Base-by-base conservation (phyloP, 495 filamentous ascomycete genomes). In the Penicillium macrosclerotiorum region DNA sequence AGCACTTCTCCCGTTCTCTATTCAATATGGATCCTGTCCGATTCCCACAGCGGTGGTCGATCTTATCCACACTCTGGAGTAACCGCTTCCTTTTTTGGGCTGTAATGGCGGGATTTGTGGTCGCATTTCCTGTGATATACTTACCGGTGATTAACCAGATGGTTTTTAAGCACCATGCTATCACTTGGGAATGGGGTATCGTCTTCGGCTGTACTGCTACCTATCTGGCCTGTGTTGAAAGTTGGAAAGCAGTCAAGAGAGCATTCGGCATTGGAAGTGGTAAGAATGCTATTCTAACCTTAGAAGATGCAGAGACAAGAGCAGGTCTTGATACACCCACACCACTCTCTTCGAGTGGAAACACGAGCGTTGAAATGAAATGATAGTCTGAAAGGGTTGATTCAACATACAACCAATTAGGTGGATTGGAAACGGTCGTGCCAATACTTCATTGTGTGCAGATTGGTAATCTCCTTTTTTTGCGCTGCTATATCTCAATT, bases 1-100 rank as follows among this genome's bases (percentile, higher is more conserved):
- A 86, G 62, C 73, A 80, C 59, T 79, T 89, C 48, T 79, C 83
- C 1, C 78, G 82, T 4, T 82, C 78, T 31, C 65, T 90, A 56
- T 88, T 90, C 69, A 78, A 78, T 22, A 73, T 89, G 31, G 78
- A 86, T 44, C 77, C 80, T 2, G 59, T 68, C 31, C 63, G 62
- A 13, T 50, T 50, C 20, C 62, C 72, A 22, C 52, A 54, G 8
- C 66, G 65, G 16, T 75, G 78, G 37, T 77, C 79, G 0, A 74
- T 84, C 41, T 81, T 84, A 66, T 64, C 75, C 47, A 84, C 86
- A 39, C 54, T 89, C 29, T 86, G 83, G 74, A 63, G 72, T 14
- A 90, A 90, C 67, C 71, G 71, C 19, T 88, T 90, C 59, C 69
- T 90, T 18, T 89, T 90, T 72, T 89, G 75, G 76, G 75, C 84